Percentiles rank a stretch among this genome's conserved stretches.
Conservation (phyloP, 306 rosid genomes). For the Vigna unguiculata region DNA sequence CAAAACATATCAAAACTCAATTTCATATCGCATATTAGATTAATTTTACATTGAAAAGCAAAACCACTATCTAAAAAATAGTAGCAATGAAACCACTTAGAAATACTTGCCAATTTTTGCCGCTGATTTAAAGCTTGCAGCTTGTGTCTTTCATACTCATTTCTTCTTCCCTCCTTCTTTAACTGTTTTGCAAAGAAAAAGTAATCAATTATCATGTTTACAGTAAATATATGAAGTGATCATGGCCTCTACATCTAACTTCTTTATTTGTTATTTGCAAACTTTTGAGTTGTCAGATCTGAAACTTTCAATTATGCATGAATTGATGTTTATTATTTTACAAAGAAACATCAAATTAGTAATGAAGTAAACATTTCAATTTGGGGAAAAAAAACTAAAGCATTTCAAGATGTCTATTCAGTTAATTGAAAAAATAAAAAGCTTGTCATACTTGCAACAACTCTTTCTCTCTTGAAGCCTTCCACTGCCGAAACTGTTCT, state of each 20-base stretch:
- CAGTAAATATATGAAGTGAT: constrained; percentile 26
- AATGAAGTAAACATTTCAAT: constrained; percentile 14
- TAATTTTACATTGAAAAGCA: constrained; percentile 33
- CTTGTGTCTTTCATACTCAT: constrained; percentile 98
- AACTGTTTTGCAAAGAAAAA: constrained; percentile 61
- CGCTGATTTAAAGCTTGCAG: constrained; percentile 98
- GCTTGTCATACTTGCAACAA: constrained; percentile 78
- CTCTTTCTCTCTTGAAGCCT: constrained; percentile 99
- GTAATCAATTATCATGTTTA: constrained; percentile 35
- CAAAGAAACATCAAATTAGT: constrained; percentile 29
- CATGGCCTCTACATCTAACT: constrained; percentile 16
- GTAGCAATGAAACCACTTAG: constrained; percentile 26
- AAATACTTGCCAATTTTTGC: constrained; percentile 88
- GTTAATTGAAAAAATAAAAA: constrained; percentile 34
- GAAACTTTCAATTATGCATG: constrained; percentile 25
- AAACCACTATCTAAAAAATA: constrained; percentile 33
- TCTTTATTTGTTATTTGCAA: constrained; percentile 19
- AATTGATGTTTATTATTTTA: constrained; percentile 12
- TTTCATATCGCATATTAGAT: constrained; percentile 10
- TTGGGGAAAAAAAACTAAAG: constrained; percentile 10
- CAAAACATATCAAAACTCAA: constrained; percentile 33
- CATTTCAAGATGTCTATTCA: constrained; percentile 35
- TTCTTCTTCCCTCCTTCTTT: constrained; percentile 96
- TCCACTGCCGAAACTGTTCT: constrained; percentile 99
- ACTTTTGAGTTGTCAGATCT: constrained; percentile 31